Base-by-base conservation (phyloP, 2,329 filamentous ascomycete species). In the Plectosphaerella plurivora region DNA sequence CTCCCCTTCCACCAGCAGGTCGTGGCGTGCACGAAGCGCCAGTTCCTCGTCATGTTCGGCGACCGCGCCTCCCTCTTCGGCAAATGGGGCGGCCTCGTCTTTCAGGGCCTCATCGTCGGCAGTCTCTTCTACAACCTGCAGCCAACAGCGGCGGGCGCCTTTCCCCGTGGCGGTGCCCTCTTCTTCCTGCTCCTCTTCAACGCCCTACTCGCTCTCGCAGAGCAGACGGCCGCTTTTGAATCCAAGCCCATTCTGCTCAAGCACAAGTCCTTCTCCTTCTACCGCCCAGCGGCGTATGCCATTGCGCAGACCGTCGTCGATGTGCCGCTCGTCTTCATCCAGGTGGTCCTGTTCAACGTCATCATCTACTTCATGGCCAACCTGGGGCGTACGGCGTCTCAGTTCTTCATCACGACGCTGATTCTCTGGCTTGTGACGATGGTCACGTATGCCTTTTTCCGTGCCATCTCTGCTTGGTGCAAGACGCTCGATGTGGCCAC, bases 241-340 rank as follows among this genome's bases (percentile, higher is more conserved):
- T 78, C 77, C 20, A 79, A 84, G 45, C 84, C 84, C 0, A 87
- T 89, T 52, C 66, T 89, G 39, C 68, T 87, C 50, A 88, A 88
- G 64, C 86, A 89, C 66, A 87, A 87, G 61, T 82, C 77, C 22
- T 88, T 87, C 57, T 83, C 83, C 0, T 88, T 88, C 64, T 87
- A 88, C 57, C 80, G 79, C 4, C 83, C 82, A 2, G 73, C 80
- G 0, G 82, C 83, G 16, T 83, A 78, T 55, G 81, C 81, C 8
- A 50, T 68, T 7, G 65, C 64, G 2, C 63, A 66, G 46, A 65
- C 61, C 3, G 45, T 62, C 4, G 61, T 65, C 10, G 65, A 86
- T 59, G 64, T 83, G 1, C 82, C 83, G 0, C 65, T 84, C 9
- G 75, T 83, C 0, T 66, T 83, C 16, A 65, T 84, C 10, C 81